These are phyloP conservation scores for Arachnomyces sp. DNA, from an alignment of 2,329 filamentous ascomycete genomes.

Conservation along the genomic window DNA sequence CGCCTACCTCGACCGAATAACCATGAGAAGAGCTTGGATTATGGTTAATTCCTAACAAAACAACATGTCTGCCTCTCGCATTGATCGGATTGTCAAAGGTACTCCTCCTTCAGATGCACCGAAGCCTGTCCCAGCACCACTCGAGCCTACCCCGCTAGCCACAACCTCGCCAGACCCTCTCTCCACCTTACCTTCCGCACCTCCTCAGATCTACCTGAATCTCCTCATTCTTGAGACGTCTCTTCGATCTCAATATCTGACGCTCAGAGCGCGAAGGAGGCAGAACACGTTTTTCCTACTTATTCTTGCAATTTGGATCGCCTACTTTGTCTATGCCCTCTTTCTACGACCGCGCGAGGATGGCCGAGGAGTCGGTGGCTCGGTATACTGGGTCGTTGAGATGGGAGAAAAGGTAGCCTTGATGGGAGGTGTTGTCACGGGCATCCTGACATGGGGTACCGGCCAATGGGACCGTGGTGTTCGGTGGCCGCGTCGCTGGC, in stretches of 20 bases:
- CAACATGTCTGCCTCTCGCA: slow-evolving; percentile 53
- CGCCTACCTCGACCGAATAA: too few relatives aligned
- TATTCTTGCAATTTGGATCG: slow-evolving; percentile 70
- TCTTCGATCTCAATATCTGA: slow-evolving; percentile 84
- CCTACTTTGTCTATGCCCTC: slow-evolving; percentile 79
- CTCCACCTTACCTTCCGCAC: slow-evolving; percentile 75
- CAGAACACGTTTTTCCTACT: slow-evolving; percentile 90
- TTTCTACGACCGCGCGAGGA: slow-evolving; percentile 96
- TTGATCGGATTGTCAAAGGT: slow-evolving; percentile 91
- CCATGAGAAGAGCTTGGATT: too few relatives aligned
- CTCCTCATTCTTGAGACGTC: slow-evolving; percentile 94
- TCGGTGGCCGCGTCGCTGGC: slow-evolving; percentile 87
- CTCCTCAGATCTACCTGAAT: slow-evolving; percentile 96
- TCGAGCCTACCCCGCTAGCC: slow-evolving; percentile 37
- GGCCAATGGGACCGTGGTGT: slow-evolving; percentile 95
- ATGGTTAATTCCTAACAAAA: too few relatives aligned
- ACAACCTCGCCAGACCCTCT: slow-evolving; percentile 58
- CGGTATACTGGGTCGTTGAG: slow-evolving; percentile 93
- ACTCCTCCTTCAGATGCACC: slow-evolving; percentile 59
- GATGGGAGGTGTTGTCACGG: slow-evolving; percentile 82
- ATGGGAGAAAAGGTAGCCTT: slow-evolving; percentile 84
- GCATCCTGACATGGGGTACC: slow-evolving; percentile 81
- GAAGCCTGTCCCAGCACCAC: slow-evolving; percentile 21
- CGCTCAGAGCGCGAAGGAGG: slow-evolving; percentile 75
- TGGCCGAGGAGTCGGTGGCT: slow-evolving; percentile 81